Evolutionary conservation across 2,329 filamentous ascomycete species (phyloP), one percentile per base, ranked within the genome.

Genomic region (Emericellopsis atlantica): DNA sequence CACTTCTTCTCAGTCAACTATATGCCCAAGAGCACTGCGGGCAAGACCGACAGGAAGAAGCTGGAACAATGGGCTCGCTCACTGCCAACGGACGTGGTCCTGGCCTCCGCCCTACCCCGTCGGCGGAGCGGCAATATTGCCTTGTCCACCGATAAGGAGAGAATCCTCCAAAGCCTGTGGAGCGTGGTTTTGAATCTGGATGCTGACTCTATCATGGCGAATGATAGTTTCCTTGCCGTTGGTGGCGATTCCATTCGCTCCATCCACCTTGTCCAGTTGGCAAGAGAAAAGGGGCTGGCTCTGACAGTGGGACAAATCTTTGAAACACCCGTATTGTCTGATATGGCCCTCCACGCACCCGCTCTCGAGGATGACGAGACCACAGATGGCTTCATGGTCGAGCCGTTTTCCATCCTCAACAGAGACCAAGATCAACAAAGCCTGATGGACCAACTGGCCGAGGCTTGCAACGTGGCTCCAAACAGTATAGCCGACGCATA

Each of bases 401-500:
- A 15, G 14, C 34, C 34, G 11, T 36, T 36, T 16, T 15, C 11
- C 11, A 12, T 32, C 31, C 31, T 32, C 11, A 21, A 3, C 18
- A 6, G 15, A 12, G 31, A 12, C 15, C 11, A 12, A 32, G 31
- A 32, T 21, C 12, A 18, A 16, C n/a, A 36, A 15, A 15, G 14
- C 4, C 14, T 14, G 14, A 7, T 14, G 5, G 6, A 36, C 11
- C 11, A 36, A 16, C 11, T 36, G 12, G 12, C 31, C 11, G 31
- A 32, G 31, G 11, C 11, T 12, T 32, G 11, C 15, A 12, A 32
- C 18, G 18, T 21, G 31, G 31, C 31, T 3, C 15, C 31, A 32
- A 21, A 5, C 24, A 18, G 2, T 16, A 6, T 70, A 6, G 61
- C 70, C 39, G 69, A 74, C 41, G 51, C 67, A 0, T 73, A 69